phyloP scores from a whole-genome alignment of 148 eudicot genomes.

The Arbutus unedo region DNA sequence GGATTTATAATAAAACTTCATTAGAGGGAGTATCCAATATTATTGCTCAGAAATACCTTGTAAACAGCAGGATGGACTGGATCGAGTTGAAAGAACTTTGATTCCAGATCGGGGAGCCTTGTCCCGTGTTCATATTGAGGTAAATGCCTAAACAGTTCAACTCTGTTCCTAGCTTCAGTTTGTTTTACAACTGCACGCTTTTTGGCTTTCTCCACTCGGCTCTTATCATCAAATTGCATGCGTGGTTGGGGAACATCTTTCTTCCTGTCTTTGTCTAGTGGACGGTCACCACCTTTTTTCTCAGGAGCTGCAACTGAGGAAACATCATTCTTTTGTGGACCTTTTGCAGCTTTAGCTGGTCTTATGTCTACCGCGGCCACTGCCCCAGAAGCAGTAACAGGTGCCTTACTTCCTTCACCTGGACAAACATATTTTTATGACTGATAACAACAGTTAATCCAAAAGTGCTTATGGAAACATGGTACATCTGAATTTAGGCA shows the following conservation, averaged over 20 bases:
- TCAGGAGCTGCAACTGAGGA: slow-evolving; percentile 65
- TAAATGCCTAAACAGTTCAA: slow-evolving; percentile 81
- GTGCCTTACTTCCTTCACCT: slow-evolving; percentile 57
- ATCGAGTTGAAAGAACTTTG: slow-evolving; percentile 80
- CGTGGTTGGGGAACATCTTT: slow-evolving; percentile 97
- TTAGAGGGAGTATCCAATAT: not conserved
- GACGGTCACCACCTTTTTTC: slow-evolving; percentile 76
- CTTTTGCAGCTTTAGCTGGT: slow-evolving; percentile 55
- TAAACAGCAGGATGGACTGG: slow-evolving; percentile 93
- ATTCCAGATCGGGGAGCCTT: slow-evolving; percentile 74
- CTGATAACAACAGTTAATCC: not conserved
- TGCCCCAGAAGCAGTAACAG: slow-evolving; percentile 44
- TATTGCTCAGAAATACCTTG: slow-evolving; percentile 45
- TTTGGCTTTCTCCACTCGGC: slow-evolving; percentile 91
- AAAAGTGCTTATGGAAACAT: not conserved
- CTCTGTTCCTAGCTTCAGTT: slow-evolving; percentile 88
- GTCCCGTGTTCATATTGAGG: slow-evolving; percentile 99
- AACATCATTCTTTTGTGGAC: slow-evolving; percentile 58
- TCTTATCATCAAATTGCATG: slow-evolving; percentile 94
- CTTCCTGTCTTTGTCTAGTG: slow-evolving; percentile 86
- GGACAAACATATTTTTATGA: slow-evolving; percentile 9
- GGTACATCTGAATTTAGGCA: not conserved
- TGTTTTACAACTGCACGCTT: slow-evolving; percentile 86
- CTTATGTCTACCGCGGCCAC: slow-evolving; percentile 41
- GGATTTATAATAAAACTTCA: not conserved